Evolutionary conservation across 441 rosid genomes (phyloP), one percentile per base, ranked within the genome.

Genomic region (Corymbia citriodora): DNA sequence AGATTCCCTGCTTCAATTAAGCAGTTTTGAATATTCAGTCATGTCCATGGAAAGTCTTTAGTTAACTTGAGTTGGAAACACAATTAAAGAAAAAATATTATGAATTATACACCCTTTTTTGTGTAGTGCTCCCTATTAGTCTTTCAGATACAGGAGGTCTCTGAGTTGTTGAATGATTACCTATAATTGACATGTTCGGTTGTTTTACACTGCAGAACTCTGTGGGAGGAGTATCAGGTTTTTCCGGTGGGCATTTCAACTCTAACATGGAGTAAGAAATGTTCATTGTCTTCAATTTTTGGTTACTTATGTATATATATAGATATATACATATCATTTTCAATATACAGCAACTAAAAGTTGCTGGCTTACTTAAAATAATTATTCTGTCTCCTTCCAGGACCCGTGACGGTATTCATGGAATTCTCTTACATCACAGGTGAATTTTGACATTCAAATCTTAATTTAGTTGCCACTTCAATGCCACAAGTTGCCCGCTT

Each of bases 391-490:
- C 87, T 82, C 59, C 85, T 91, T 91, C 63, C 92, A 98, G 99
- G 95, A 93, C 90, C 65, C 92, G 90, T 90, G 96, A 97, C 89
- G 96, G 98, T 91, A 95, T 96, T 82, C 97, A 90, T 92, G 97
- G 95, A 89, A 96, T 98, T 87, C 94, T 93, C 88, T 92, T 98
- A 92, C 94, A 95, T 36, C 98, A 98, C 94, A 96, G 95, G 99
- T 97, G 95, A 92, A 93, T 91, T 74, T n/a, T 70, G 54, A 40
- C 68, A 50, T 52, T 92, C 55, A 87, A 54, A 45, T 54, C 83
- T 74, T 74, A 45, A 74, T 74, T 74, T 74, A 40, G 50, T 74
- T 74, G 83, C 52, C 52, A 40, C 83, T 74, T 74, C 83, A 74
- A 74, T 74, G 83, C 83, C 50, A 61, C 83, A 74, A 40, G 50